Evolutionary conservation across 208 protist species (phyloP), one percentile per base, ranked within the genome.

Genomic region (Trypanosoma lewisi): DNA sequence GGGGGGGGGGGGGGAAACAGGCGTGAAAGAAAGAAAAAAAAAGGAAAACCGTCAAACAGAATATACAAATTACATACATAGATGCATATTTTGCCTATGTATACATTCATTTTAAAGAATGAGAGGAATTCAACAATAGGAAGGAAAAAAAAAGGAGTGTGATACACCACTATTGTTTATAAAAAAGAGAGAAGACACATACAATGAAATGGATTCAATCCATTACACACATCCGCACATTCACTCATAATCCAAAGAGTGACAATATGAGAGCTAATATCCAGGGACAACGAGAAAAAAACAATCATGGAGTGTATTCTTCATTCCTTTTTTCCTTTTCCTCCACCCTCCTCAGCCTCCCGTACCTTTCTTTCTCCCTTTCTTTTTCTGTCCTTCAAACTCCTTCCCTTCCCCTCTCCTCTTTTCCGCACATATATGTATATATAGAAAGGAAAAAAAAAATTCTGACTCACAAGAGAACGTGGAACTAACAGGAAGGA

Each of bases 11-110:
- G 39, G 11, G 11, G 19, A 3, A 44, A 4, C 27, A 70, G 37
- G 1, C 83, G 28, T 0, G 68, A 44, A n/a, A 80, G 63, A 11
- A 78, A 37, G 56, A 41, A 54, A 52, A 39, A 64, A 54, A 27
- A 52, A 55, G 28, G 30, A 44, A 48, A 77, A 77, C 1, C 59
- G 8, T 14, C 12, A 3, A 44, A 44, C 4, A 17, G 39, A 3
- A 44, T 19, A 44, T 19, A 44, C 6, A 44, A 3, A 17, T 44
- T 5, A 17, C 5, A 44, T 44, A 39, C 11, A 39, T 39, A 39
- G 4, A 39, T 39, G 11, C 11, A 39, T 39, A 39, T 39, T 39
- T 14, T 39, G 34, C 34, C n/a, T n/a, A n/a, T n/a, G n/a, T n/a
- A n/a, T n/a, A n/a, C n/a, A n/a, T 39, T 39, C 12, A 16, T 39